A percentile compares a stretch with the other conserved stretches of the same genome.
Evolutionary conservation across 306 rosid species (phyloP).

Genomic region (Hylodesmum podocarpum): DNA sequence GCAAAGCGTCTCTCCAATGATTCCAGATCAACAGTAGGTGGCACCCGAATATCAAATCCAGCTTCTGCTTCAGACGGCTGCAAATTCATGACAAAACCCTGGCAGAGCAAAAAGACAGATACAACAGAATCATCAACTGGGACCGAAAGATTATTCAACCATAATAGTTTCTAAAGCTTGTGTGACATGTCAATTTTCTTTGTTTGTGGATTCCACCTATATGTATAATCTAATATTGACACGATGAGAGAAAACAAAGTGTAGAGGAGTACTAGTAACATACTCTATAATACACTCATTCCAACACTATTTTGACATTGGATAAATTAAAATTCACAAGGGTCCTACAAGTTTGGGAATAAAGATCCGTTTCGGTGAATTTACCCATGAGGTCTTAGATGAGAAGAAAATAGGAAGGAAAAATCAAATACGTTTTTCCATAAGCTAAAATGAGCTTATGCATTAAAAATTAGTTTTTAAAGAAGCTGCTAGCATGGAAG

Average conservation of each 20-base stretch:
- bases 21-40: conserved; percentile 67
- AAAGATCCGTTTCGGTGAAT: no score
- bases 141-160: background rate
- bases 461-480: no score
- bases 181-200: background rate
- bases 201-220: background rate
- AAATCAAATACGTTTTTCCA: no score
- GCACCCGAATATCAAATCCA: conserved; percentile 87
- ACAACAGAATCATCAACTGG: background rate
- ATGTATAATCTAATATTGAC: background rate
- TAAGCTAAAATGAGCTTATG: no score
- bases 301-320: background rate
- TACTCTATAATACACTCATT: no score
- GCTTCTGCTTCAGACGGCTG: conserved; percentile 99
- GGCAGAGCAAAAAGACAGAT: conserved; percentile 24
- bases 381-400: no score
- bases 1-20: conserved; percentile 60
- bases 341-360: background rate
- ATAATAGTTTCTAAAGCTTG: background rate
- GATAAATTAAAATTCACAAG: background rate
- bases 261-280: background rate
- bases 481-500: no score
- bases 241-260: background rate
- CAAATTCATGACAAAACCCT: conserved; percentile 98
- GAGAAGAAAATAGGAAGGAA: no score